Evolutionary conservation across 148 eudicot genomes (phyloP).

Genomic region (Drosera capensis): DNA sequence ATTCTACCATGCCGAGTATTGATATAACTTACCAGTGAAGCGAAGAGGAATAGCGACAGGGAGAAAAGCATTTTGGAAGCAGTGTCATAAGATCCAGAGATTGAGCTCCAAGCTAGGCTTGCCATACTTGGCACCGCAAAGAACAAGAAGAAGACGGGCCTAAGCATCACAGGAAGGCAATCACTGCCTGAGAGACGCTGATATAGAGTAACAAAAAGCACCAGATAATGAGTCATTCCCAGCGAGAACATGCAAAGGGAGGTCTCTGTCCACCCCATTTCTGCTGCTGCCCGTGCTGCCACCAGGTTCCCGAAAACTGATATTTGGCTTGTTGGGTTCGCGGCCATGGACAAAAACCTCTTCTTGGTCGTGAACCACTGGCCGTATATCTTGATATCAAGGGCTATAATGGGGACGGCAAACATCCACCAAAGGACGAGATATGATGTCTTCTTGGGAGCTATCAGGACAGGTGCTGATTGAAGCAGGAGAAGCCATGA

Average conservation of each 20-base stretch:
- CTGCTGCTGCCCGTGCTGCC: constrained; percentile 23
- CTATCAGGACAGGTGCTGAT: constrained; percentile 12
- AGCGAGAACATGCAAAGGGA: constrained; percentile 29
- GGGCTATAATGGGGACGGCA: constrained; percentile 28
- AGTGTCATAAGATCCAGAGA: constrained; percentile 27
- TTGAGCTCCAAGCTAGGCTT: constrained; percentile 41
- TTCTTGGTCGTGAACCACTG: constrained; percentile 55
- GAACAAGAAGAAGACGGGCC: constrained; percentile 44
- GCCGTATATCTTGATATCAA: constrained; percentile 49
- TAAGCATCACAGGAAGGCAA: constrained; percentile 31
- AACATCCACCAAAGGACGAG: constrained; percentile 29
- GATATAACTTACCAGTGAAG: constrained; percentile 27
- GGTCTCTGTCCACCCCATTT: constrained; percentile 22
- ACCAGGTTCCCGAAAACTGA: constrained; percentile 41
- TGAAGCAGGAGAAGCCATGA: constrained; percentile 30
- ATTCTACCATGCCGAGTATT: neutral
- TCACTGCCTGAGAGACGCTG: constrained; percentile 34
- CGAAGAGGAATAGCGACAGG: constrained; percentile 44
- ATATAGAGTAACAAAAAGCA: constrained; percentile 45
- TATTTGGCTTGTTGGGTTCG: constrained; percentile 47
- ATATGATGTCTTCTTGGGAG: constrained; percentile 5
- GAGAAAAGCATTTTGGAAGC: constrained; percentile 44
- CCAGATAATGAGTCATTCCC: constrained; percentile 28
- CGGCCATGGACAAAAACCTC: constrained; percentile 30
- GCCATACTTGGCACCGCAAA: constrained; percentile 50